These are phyloP conservation scores for Fusarium palustre DNA, from an alignment of 2,329 filamentous ascomycete genomes.

Conservation along the genomic window DNA sequence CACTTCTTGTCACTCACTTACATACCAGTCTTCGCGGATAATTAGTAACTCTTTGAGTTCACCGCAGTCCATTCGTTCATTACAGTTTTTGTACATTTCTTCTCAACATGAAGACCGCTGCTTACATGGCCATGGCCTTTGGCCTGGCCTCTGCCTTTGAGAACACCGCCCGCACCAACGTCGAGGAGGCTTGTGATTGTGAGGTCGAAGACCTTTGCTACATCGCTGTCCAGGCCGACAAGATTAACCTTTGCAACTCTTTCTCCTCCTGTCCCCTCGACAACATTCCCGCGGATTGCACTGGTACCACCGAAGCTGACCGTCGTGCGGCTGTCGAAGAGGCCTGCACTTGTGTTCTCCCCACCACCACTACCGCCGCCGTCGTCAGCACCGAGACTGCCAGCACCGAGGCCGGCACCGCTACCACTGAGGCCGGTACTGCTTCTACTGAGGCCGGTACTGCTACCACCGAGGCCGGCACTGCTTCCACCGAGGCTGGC, in stretches of 20 bases:
- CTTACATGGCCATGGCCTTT: constrained; percentile 49
- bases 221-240: neutral
- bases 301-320: neutral
- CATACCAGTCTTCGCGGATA: constrained; percentile 32
- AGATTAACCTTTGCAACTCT: neutral
- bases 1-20: constrained; percentile 38
- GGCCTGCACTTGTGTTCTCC: neutral
- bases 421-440: constrained; percentile 3
- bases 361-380: neutral
- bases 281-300: neutral
- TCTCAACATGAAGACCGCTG: constrained; percentile 50
- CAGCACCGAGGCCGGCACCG: constrained; percentile 9
- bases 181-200: constrained; percentile 16
- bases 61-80: constrained; percentile 48
- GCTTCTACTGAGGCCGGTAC: constrained; percentile 13
- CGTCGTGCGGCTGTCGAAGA: neutral
- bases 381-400: constrained; percentile 8
- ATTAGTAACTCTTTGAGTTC: constrained; percentile 42
- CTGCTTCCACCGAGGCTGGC: constrained; percentile 9
- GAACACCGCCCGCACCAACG: rapidly evolving
- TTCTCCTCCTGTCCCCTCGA: too few relatives aligned
- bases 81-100: constrained; percentile 44
- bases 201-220: constrained; percentile 19
- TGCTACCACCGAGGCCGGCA: constrained; percentile 9
- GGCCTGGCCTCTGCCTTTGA: constrained; percentile 39